Evolutionary conservation across 2,329 filamentous ascomycete species (phyloP).

Genomic region (Cladosporium phlei): DNA sequence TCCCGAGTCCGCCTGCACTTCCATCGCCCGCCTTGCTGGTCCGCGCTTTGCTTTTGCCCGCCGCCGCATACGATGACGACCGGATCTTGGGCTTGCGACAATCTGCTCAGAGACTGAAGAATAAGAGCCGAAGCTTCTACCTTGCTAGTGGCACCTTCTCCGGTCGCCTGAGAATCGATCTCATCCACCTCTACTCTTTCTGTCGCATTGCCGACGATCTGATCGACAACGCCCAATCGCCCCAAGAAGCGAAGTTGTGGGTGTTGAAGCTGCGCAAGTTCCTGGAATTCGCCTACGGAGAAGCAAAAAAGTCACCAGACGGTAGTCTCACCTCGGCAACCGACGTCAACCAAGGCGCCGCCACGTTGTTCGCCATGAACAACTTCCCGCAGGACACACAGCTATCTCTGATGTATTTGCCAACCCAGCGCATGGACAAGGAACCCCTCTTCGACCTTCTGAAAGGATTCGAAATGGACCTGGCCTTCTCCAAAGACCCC

Average conservation of each 20-base stretch:
- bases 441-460: constrained; percentile 61
- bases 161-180: constrained; percentile 62
- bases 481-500: constrained; percentile 45
- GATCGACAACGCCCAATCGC: constrained; percentile 58
- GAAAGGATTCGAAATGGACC: constrained; percentile 64
- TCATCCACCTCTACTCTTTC: constrained; percentile 67
- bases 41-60: constrained; percentile 47
- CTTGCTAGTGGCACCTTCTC: constrained; percentile 66
- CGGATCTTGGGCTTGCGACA: constrained; percentile 56
- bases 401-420: constrained; percentile 57
- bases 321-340: constrained; percentile 26
- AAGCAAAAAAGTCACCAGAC: constrained; percentile 21
- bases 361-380: constrained; percentile 38
- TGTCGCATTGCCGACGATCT: constrained; percentile 70
- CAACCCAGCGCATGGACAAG: constrained; percentile 51
- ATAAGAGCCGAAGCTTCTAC: constrained; percentile 70
- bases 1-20: constrained; percentile 46
- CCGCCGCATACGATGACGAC: constrained; percentile 51
- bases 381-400: constrained; percentile 51
- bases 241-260: constrained; percentile 53
- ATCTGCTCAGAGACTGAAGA: constrained; percentile 53
- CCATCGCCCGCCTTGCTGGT: constrained; percentile 50
- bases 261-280: constrained; percentile 55
- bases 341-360: constrained; percentile 27
- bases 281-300: constrained; percentile 50